These are phyloP conservation scores for Ceratocystis cubensis DNA, from an alignment of 2,329 filamentous ascomycete genomes.

Conservation along the genomic window DNA sequence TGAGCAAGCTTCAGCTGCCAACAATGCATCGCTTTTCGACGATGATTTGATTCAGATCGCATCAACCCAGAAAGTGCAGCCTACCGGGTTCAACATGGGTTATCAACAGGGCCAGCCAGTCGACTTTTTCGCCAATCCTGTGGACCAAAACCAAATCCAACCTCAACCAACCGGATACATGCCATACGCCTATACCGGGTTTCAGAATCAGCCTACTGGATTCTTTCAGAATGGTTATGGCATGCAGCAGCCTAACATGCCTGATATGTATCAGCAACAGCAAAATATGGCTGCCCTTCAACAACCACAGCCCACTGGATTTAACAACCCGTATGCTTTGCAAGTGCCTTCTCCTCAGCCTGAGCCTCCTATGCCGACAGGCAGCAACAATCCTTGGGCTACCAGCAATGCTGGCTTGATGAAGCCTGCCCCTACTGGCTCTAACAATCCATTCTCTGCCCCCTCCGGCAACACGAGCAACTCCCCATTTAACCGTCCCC, in stretches of 20 bases:
- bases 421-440: slow-evolving; percentile 77
- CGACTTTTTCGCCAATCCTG: slow-evolving; percentile 93
- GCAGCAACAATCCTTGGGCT: slow-evolving; percentile 92
- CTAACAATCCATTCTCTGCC: slow-evolving; percentile 89
- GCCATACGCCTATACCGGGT: slow-evolving; percentile 44
- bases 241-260: slow-evolving; percentile 52
- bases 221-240: slow-evolving; percentile 56
- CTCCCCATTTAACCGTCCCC: slow-evolving; percentile 43
- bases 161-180: slow-evolving; percentile 68
- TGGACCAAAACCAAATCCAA: slow-evolving; percentile 64
- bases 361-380: slow-evolving; percentile 56
- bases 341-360: slow-evolving; percentile 35
- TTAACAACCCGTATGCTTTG: slow-evolving; percentile 39
- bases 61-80: slow-evolving; percentile 48
- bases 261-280: slow-evolving; percentile 55
- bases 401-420: slow-evolving; percentile 48
- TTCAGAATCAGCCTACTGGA: slow-evolving; percentile 37
- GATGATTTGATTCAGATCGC: slow-evolving; percentile 52
- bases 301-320: slow-evolving; percentile 41
- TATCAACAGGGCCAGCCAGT: slow-evolving; percentile 95
- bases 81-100: slow-evolving; percentile 86
- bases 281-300: slow-evolving; percentile 31
- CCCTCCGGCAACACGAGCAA: slow-evolving; percentile 24
- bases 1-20: slow-evolving; percentile 52
- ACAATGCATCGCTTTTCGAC: slow-evolving; percentile 79